A percentile compares a stretch with the other conserved stretches of the same genome.
phyloP scores from a whole-genome alignment of 1,284 basidiomycete genomes.

The Leccinum fuscescens region DNA sequence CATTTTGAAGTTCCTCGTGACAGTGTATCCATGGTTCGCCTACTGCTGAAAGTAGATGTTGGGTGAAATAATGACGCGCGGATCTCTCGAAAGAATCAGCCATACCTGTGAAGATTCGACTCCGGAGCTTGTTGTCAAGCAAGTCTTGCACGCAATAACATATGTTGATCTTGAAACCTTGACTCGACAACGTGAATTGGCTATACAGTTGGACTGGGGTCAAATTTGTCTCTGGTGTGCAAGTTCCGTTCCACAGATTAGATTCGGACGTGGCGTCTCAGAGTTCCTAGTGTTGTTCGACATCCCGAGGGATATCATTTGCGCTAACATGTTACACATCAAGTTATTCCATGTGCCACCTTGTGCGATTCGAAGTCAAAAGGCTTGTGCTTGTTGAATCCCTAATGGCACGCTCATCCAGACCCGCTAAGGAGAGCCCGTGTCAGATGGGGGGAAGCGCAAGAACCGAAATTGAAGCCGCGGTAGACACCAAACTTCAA shows the following conservation, averaged over 20 bases:
- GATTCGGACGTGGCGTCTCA: neutral
- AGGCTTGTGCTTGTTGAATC: neutral
- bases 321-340: neutral
- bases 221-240: neutral
- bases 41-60: neutral
- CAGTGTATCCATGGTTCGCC: neutral
- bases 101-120: neutral
- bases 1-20: neutral
- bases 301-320: neutral
- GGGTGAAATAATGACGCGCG: neutral
- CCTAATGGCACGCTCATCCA: neutral
- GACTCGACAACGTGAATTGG: neutral
- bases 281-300: neutral
- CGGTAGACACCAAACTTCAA: neutral
- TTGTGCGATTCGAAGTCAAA: neutral
- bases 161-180: neutral
- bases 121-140: neutral
- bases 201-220: neutral
- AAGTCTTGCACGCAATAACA: neutral
- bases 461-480: neutral
- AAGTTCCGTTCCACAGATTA: neutral
- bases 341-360: neutral
- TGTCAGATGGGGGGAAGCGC: neutral
- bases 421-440: neutral
- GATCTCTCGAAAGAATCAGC: neutral